Percentiles rank a stretch among this genome's conserved stretches.
Conservation (phyloP, 768 basidiomycete genomes). For the Austroboletus eburneus region DNA sequence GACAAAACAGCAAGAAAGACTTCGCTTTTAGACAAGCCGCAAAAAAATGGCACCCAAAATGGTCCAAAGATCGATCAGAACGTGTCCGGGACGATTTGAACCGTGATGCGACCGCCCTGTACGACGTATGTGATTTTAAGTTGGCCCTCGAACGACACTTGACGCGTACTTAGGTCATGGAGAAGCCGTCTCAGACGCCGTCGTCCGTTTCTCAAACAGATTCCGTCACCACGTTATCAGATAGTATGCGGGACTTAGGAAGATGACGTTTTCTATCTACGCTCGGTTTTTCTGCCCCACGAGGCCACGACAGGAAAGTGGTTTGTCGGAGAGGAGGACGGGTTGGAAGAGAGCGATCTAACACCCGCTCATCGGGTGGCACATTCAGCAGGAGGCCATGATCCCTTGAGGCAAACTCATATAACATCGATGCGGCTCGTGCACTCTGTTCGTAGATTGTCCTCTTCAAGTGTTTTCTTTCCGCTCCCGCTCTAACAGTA, state of each 20-base stretch:
- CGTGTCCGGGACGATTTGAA: slow-evolving; percentile 24
- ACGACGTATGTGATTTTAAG: slow-evolving; percentile 17
- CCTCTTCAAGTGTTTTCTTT: no score
- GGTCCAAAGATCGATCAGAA: slow-evolving; percentile 24
- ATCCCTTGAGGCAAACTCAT: no score
- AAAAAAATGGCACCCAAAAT: slow-evolving; percentile 21
- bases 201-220: slow-evolving; percentile 1
- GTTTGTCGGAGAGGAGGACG: no score
- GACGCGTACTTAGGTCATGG: slow-evolving; percentile 9
- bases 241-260: slow-evolving; percentile 20
- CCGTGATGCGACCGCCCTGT: slow-evolving; percentile 22
- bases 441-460: no score
- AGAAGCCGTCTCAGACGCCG: background rate
- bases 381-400: no score
- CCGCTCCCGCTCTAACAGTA: no score
- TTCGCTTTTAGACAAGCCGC: slow-evolving; percentile 9
- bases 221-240: slow-evolving; percentile 9
- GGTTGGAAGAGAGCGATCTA: no score
- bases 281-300: no score
- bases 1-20: slow-evolving; percentile 3
- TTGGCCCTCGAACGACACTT: background rate
- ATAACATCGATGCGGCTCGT: no score
- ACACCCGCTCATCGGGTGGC: no score
- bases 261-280: no score
- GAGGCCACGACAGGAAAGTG: no score